Evolutionary conservation across 169 alveolate genomes (phyloP).

Genomic region (Plasmodium adleri): DNA sequence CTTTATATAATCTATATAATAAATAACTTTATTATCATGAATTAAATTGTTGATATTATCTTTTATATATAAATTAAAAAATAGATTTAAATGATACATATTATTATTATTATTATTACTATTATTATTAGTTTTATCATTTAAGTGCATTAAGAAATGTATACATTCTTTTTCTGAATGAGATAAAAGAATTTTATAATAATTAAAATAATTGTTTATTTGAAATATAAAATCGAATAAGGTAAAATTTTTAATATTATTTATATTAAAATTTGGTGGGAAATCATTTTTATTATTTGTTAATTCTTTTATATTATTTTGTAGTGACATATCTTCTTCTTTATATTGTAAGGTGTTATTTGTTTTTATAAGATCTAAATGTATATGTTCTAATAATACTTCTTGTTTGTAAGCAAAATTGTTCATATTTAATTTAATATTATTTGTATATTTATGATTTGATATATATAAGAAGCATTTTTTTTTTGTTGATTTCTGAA

Average conservation of each 20-base stretch:
- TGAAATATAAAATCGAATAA: constrained; percentile 31
- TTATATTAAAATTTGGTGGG: background rate
- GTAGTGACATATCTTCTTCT: background rate
- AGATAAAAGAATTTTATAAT: constrained; percentile 30
- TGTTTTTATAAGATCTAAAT: background rate
- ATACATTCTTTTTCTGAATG: constrained; percentile 44
- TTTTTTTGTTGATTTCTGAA: background rate
- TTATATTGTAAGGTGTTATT: background rate
- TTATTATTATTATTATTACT: background rate
- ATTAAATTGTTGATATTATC: constrained; percentile 15
- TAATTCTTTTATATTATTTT: background rate
- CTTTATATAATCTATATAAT: constrained; percentile 39
- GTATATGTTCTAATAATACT: background rate
- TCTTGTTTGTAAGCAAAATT: background rate
- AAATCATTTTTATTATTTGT: background rate
- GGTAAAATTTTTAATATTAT: constrained; percentile 4
- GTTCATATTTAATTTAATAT: background rate
- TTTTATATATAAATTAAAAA: constrained; percentile 41
- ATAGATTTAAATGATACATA: constrained; percentile 29
- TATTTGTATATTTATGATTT: background rate
- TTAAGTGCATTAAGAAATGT: constrained; percentile 22
- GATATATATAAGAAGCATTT: constrained; percentile 7
- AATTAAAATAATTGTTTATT: constrained; percentile 1
- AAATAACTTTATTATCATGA: constrained; percentile 57
- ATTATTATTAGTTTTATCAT: background rate